A percentile compares a stretch with the other conserved stretches of the same genome.
phyloP scores from a whole-genome alignment of 257 asterid species.

The Jacaranda mimosifolia region DNA sequence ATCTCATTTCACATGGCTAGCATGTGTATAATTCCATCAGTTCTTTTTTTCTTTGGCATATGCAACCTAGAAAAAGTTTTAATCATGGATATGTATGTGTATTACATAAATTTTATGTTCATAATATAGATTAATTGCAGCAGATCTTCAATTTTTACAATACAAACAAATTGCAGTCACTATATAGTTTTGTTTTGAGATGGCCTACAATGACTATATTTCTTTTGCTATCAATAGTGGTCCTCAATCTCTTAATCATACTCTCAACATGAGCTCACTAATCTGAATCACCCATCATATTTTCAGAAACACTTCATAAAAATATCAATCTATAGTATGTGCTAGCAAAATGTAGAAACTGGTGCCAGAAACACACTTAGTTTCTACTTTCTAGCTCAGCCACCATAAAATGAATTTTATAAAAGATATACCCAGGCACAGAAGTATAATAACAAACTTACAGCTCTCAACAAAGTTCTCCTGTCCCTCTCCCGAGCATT shows the following conservation, averaged over 20 bases:
- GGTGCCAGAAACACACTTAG: not conserved
- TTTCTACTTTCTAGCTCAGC: not conserved
- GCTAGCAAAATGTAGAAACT: not conserved
- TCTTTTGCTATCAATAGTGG: not conserved
- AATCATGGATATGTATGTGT: not conserved
- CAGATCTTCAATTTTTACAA: not conserved
- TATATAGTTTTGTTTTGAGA: not conserved
- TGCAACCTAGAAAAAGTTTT: not conserved
- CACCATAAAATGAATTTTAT: not conserved
- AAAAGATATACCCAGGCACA: not conserved
- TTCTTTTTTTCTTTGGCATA: not conserved
- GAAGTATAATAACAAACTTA: conserved; percentile 47
- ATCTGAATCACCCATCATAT: conserved; percentile 10
- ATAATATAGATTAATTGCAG: not conserved
- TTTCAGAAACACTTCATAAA: not conserved
- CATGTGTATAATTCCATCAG: not conserved
- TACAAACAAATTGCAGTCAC: not conserved
- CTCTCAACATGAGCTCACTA: conserved; percentile 4
- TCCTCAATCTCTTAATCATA: not conserved
- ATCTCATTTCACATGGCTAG: conserved; percentile 2
- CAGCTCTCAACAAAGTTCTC: conserved; percentile 79
- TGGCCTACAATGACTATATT: not conserved
- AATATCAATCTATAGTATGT: not conserved
- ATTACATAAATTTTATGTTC: not conserved
- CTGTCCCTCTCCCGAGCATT: conserved; percentile 97